Base-by-base conservation (phyloP, 1,284 basidiomycete genomes). In the Porodaedalea pini region DNA sequence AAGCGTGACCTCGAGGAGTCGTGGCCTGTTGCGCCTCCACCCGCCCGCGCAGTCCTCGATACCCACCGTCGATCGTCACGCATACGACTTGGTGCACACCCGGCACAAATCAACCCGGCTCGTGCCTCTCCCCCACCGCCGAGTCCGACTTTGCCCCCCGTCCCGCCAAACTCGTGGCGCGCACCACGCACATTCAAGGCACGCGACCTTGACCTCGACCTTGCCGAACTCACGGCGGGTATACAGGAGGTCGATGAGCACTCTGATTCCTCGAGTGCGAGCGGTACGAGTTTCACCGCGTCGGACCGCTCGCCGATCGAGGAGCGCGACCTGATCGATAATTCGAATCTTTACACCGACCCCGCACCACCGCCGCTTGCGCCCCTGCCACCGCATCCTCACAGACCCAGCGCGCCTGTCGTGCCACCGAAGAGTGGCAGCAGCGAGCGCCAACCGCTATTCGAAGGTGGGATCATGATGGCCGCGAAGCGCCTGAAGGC, bases 401-500 rank as follows among this genome's bases (percentile, higher is more conserved):
- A 57, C 36, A 49, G 56, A 40, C 39, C 56, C 7, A 34, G 31
- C 23, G 56, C 50, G 32, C 49, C 56, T 4, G 56, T 50, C n/a
- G 25, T 25, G 7, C 17, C 21, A 15, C 61, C 68, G 34, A n/a
- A 27, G 7, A 27, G 23, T 17, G 36, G 13, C 3, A 17, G 49
- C 32, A 36, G 17, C 10, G 5, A 51, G 3, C 7, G 2, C 15
- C 40, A 36, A 31, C 17, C 13, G 2, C 45, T 39, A 73, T 79
- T 39, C 81, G 74, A 75, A 58, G 75, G 75, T 36, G 86, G 86
- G 39, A 74, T 85, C 68, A 86, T 88, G 78, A 85, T 86, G 78
- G 82, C 82, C 21, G 77, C 77, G n/a, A 75, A 70, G 54, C 78
- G 79, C 56, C 79, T 86, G 10, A 34, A 41, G 11, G 25, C 27